Evolutionary conservation across 352 stramenopile genomes (phyloP).

Genomic region (Saprolegnia parasitica): DNA sequence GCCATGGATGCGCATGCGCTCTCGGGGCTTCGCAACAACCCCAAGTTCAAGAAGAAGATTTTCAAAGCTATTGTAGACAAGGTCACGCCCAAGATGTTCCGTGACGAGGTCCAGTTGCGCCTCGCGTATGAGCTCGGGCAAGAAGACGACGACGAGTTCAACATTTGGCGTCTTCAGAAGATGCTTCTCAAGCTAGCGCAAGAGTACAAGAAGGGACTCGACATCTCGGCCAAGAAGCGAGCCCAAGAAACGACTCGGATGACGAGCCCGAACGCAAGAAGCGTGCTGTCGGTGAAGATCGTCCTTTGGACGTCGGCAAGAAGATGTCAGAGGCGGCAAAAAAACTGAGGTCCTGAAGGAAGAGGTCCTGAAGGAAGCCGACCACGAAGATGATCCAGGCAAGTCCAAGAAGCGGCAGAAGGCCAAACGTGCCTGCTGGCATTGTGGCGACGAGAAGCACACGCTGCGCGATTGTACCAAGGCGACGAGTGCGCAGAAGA

Average conservation of each 20-base stretch:
- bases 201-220: background rate
- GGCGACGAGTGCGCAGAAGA: background rate
- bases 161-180: background rate
- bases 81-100: background rate
- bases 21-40: background rate
- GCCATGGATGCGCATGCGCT: background rate
- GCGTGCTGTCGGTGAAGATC: background rate
- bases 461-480: background rate
- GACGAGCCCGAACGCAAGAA: background rate
- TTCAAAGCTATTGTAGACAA: background rate
- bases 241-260: background rate
- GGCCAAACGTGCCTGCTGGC: background rate
- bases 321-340: background rate
- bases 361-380: background rate
- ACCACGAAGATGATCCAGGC: background rate
- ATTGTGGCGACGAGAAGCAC: background rate
- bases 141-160: background rate
- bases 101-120: background rate
- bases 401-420: background rate
- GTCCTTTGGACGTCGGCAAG: too few relatives aligned
- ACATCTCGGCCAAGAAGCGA: background rate
- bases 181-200: background rate
- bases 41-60: background rate
- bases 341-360: background rate
- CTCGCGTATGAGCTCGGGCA: background rate